These are phyloP conservation scores for Moricandia arvensis DNA, from an alignment of 345 rosid species.

Conservation along the genomic window DNA sequence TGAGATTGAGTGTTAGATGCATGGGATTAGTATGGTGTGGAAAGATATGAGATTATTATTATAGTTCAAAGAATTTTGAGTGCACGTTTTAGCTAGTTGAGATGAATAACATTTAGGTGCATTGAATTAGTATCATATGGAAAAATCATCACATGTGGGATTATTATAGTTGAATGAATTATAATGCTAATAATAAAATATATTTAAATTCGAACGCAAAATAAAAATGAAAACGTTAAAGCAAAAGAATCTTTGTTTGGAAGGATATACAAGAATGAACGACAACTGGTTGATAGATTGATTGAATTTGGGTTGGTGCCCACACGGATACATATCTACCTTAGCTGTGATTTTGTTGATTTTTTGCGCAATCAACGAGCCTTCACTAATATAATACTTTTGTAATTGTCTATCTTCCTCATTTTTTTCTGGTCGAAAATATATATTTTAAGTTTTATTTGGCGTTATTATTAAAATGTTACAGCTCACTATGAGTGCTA, in stretches of 20 bases:
- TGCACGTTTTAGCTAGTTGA: background rate
- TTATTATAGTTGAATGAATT: background rate
- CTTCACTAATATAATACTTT: background rate
- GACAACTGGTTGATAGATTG: constrained; percentile 44
- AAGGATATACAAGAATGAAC: constrained; percentile 7
- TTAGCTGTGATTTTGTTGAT: background rate
- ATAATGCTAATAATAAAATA: background rate
- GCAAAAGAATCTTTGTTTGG: constrained; percentile 3
- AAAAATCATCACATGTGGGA: background rate
- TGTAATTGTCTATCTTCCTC: background rate
- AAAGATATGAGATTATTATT: background rate
- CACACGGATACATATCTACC: constrained; percentile 5
- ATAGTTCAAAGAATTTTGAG: background rate
- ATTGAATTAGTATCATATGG: background rate
- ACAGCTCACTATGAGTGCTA: constrained; percentile 3
- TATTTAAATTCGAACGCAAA: background rate
- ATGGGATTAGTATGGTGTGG: background rate
- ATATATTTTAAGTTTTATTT: background rate
- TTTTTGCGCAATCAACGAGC: constrained; percentile 19
- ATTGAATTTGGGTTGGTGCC: constrained; percentile 31
- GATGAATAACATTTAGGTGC: background rate
- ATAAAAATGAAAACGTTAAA: background rate
- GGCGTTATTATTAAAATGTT: background rate
- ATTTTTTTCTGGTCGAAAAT: background rate
- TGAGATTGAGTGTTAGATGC: background rate